These are phyloP conservation scores for Umbelopsis ramanniana DNA, from an alignment of 192 early-diverging fungal genomes.

Conservation along the genomic window DNA sequence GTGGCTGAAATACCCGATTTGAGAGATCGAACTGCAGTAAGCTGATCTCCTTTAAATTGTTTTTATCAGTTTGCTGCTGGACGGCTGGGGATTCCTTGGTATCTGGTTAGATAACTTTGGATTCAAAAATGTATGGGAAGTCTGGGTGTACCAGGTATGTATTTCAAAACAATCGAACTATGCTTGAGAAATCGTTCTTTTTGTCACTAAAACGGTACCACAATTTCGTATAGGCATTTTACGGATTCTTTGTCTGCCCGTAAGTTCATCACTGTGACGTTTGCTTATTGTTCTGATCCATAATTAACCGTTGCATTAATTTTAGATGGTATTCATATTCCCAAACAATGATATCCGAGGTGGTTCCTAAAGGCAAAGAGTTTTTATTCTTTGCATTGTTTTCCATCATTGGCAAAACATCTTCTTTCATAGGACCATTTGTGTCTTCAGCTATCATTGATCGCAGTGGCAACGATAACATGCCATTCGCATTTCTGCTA, in stretches of 20 bases:
- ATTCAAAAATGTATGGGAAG: slow-evolving; percentile 23
- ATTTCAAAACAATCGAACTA: background rate
- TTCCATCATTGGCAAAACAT: slow-evolving; percentile 28
- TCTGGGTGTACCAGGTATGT: slow-evolving; percentile 17
- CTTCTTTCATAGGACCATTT: slow-evolving; percentile 22
- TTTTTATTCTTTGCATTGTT: slow-evolving; percentile 23
- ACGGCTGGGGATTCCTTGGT: slow-evolving; percentile 23
- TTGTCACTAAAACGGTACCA: background rate
- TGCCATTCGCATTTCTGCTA: slow-evolving; percentile 22
- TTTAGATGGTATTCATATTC: slow-evolving; percentile 23
- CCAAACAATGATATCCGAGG: slow-evolving; percentile 22
- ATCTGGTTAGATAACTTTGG: slow-evolving; percentile 18
- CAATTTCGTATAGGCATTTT: background rate
- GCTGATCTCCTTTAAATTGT: background rate
- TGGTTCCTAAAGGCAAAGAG: slow-evolving; percentile 16
- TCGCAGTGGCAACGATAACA: slow-evolving; percentile 18
- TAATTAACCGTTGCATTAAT: background rate
- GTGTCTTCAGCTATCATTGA: slow-evolving; percentile 23
- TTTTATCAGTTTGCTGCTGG: background rate
- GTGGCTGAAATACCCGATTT: background rate
- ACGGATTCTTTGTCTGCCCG: slow-evolving; percentile 19
- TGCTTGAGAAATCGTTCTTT: background rate
- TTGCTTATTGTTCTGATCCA: background rate
- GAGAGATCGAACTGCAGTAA: background rate
- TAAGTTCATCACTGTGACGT: background rate